These are phyloP conservation scores for Coprinopsis strossmayeri DNA, from an alignment of 768 basidiomycete species.

Conservation along the genomic window DNA sequence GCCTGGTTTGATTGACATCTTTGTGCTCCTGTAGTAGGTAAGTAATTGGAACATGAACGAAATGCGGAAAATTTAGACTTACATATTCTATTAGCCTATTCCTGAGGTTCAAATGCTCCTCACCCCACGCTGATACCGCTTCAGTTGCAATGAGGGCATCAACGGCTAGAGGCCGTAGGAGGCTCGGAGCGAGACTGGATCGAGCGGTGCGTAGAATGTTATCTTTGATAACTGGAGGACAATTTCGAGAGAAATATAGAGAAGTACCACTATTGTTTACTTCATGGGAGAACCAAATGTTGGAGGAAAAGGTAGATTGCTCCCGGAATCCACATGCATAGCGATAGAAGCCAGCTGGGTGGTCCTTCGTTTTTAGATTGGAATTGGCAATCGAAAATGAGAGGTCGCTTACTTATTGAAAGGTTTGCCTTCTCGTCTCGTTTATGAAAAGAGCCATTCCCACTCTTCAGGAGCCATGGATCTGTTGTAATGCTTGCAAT, in stretches of 20 bases:
- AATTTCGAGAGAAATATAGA: not conserved
- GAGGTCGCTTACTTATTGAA: not conserved
- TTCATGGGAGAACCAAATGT: slow-evolving; percentile 7
- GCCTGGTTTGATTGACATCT: too few species aligned
- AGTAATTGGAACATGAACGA: not conserved
- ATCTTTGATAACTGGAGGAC: not conserved
- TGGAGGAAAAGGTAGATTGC: not conserved
- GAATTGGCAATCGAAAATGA: not conserved
- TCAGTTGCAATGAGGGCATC: slow-evolving; percentile 12
- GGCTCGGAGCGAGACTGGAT: not conserved
- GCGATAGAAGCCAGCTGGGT: not conserved
- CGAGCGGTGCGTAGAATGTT: not conserved
- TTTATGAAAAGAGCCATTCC: not conserved
- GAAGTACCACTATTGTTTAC: not conserved
- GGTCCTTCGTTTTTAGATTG: not conserved
- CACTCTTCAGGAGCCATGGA: slow-evolving; percentile 2
- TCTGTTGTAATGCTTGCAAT: not conserved
- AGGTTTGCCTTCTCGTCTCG: not conserved
- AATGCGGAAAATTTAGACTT: not conserved
- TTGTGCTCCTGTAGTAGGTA: not conserved
- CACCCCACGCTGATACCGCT: slow-evolving; percentile 1
- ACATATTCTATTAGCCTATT: slow-evolving; percentile 8
- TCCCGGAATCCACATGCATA: too few species aligned
- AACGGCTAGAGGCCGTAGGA: slow-evolving; percentile 12
- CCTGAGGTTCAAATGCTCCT: slow-evolving; percentile 4